Base-by-base conservation (phyloP, 1,284 basidiomycete species). In the Trametes polyzona region DNA sequence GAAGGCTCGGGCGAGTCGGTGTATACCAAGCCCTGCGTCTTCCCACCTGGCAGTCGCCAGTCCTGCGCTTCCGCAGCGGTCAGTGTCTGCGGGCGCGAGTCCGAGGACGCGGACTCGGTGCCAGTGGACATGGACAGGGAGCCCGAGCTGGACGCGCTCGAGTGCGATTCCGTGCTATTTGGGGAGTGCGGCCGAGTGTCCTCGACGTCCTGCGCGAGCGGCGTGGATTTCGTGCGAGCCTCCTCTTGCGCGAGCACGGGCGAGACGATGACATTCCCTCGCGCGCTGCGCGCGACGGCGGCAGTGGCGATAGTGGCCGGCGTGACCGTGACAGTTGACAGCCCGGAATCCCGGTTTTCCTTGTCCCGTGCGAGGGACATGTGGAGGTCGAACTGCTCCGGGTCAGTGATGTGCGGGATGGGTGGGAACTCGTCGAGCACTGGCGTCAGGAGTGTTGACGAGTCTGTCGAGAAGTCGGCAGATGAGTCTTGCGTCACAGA, bases 291-390 rank as follows among this genome's bases (percentile, higher is more conserved):
- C 24, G 61, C 70, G 30, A 73, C 62, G 3, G 70, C 63, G 16
- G 66, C 67, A 12, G 64, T 63, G 24, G 69, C 65, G 40, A 73
- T 73, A 27, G 70, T 73, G 12, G 71, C 71, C 14, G 70, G 69
- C 40, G 68, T 70, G n/a, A 73, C 67, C 3, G 71, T 73, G 61
- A 70, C 67, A 4, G 70, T 73, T n/a, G 70, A 71, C 48, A 71
- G 53, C 27, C 64, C 68, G 3, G 71, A 71, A 41, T 73, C 71
- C 19, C 71, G 63, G 59, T 73, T 72, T 48, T 72, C 70, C 59
- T 69, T 71, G 33, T 70, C 69, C 21, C 65, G 62, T 33, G 61
- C 56, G 27, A 64, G 58, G 2, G 62, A 51, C n/a, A 62, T 59
- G 11, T 62, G 61, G 23, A 68, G 17, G 32, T 66, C 60, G 29